Evolutionary conservation across 2,329 filamentous ascomycete genomes (phyloP).

Genomic region (Arthrinium phaeospermum): DNA sequence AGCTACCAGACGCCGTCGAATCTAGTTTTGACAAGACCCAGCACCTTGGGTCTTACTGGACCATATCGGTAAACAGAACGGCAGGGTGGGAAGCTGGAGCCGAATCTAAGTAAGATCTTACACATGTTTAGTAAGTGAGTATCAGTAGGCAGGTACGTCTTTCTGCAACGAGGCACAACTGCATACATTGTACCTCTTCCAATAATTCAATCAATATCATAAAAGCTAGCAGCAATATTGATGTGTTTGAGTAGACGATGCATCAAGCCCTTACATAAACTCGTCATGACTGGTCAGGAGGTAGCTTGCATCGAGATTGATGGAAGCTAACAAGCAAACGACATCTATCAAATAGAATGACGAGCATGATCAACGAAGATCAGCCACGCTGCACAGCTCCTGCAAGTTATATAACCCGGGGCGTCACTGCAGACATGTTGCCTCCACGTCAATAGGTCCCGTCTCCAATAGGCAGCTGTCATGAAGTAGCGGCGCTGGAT

Average conservation of each 20-base stretch:
- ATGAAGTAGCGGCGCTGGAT: neutral
- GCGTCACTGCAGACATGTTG: neutral
- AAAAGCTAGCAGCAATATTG: neutral
- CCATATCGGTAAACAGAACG: neutral
- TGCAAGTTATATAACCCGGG: neutral
- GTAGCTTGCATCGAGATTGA: neutral
- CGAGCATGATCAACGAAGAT: neutral
- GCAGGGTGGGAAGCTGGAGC: neutral
- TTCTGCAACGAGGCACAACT: neutral
- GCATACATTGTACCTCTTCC: neutral
- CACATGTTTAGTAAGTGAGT: neutral
- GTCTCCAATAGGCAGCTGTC: neutral
- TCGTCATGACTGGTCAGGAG: neutral
- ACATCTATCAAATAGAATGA: neutral
- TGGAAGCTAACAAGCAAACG: neutral
- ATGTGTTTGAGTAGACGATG: neutral
- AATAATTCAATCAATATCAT: neutral
- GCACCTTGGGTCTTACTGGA: neutral
- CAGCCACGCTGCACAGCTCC: neutral
- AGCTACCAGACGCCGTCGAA: constrained; percentile 8
- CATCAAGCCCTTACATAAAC: neutral
- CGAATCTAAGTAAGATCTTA: neutral
- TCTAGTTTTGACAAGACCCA: constrained; percentile 5
- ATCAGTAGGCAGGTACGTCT: neutral
- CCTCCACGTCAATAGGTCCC: neutral